Evolutionary conservation across 2,329 filamentous ascomycete genomes (phyloP).

Genomic region (Claviceps fusiformis): DNA sequence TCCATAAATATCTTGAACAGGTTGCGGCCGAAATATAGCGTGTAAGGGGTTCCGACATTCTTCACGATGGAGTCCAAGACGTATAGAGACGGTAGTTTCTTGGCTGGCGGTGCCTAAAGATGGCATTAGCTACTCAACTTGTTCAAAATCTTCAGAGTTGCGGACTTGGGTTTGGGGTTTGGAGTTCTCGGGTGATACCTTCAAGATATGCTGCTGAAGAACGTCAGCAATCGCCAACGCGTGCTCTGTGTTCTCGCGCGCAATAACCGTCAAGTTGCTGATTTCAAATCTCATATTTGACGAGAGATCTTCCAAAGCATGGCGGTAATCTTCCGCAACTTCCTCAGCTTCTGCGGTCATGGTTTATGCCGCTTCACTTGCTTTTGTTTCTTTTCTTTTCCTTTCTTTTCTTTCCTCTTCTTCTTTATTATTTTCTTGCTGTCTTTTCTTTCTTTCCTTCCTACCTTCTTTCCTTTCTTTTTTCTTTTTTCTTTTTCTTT

Average conservation of each 20-base stretch:
- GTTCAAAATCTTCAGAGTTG: background rate
- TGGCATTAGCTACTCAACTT: slow-evolving; percentile 22
- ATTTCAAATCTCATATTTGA: slow-evolving; percentile 91
- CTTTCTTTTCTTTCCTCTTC: background rate
- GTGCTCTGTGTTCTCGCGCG: slow-evolving; percentile 92
- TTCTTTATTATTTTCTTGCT: background rate
- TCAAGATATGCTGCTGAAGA: slow-evolving; percentile 84
- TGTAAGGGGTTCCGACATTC: slow-evolving; percentile 96
- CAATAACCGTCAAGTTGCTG: slow-evolving; percentile 92
- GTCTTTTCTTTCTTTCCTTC: background rate
- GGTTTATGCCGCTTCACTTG: slow-evolving; percentile 8
- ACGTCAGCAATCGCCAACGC: slow-evolving; percentile 85
- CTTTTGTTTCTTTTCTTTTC: slow-evolving; percentile 3
- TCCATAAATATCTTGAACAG: slow-evolving; percentile 95
- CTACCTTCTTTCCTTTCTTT: background rate
- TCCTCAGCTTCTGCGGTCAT: slow-evolving; percentile 55
- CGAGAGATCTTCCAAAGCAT: slow-evolving; percentile 81
- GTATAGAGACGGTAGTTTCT: slow-evolving; percentile 91
- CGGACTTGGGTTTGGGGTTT: background rate
- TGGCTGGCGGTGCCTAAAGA: slow-evolving; percentile 64
- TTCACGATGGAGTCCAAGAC: slow-evolving; percentile 97
- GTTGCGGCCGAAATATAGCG: slow-evolving; percentile 81
- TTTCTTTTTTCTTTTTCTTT: background rate
- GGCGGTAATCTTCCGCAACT: slow-evolving; percentile 89
- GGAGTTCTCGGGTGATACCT: slow-evolving; percentile 42